Percentiles rank a stretch among this genome's conserved stretches.
Conservation (phyloP, 345 rosid species). For the Nasturtium officinale region DNA sequence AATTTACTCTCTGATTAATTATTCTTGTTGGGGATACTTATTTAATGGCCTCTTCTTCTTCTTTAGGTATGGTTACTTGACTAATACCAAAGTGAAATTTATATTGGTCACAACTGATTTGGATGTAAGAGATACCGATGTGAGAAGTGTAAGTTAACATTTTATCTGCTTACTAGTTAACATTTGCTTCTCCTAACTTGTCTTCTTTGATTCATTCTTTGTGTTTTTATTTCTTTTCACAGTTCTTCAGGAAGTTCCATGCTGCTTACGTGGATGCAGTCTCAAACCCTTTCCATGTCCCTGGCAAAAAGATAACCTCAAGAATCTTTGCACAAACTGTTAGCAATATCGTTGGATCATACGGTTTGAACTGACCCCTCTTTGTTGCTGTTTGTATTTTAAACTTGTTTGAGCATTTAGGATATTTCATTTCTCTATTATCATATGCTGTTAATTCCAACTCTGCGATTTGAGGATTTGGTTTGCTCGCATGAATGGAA, state of each 20-base stretch:
- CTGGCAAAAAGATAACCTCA: slow-evolving; percentile 92
- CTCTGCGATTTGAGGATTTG: not conserved
- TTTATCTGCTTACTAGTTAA: too few species aligned
- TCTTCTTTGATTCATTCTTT: slow-evolving; percentile 11
- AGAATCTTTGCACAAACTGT: slow-evolving; percentile 81
- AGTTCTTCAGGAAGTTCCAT: slow-evolving; percentile 92
- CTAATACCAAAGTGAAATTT: slow-evolving; percentile 94
- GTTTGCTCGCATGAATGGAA: slow-evolving; percentile 4
- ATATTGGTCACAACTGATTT: slow-evolving; percentile 86
- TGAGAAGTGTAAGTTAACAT: slow-evolving; percentile 69
- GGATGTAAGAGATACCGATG: slow-evolving; percentile 89
- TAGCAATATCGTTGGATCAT: slow-evolving; percentile 78
- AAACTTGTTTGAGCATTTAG: slow-evolving; percentile 11
- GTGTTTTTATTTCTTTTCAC: not conserved
- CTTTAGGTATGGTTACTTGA: slow-evolving; percentile 83
- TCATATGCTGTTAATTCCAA: slow-evolving; percentile 22
- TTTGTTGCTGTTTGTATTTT: slow-evolving; percentile 34
- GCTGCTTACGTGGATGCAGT: slow-evolving; percentile 95
- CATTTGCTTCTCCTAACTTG: not conserved
- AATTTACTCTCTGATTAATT: not conserved
- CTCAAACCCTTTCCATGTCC: slow-evolving; percentile 95
- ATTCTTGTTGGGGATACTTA: not conserved
- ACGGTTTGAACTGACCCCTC: slow-evolving; percentile 64
- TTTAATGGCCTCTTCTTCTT: not conserved
- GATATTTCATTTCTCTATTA: not conserved